phyloP scores from a whole-genome alignment of 352 stramenopile species.

The Blastocystis sp. region DNA sequence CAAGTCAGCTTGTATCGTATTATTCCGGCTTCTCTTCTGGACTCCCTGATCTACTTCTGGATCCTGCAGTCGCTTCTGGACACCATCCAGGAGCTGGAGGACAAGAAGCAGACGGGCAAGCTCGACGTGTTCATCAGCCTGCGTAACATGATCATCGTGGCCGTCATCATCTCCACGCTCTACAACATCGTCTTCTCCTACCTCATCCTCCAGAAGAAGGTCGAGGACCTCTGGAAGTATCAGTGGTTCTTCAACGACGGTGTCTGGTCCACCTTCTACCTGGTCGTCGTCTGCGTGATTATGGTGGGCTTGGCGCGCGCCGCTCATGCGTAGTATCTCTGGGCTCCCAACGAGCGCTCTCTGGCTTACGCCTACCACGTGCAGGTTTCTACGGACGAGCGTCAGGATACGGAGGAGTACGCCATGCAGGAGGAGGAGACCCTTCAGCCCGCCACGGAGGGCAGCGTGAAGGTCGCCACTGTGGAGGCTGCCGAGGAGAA shows the following conservation, averaged over 20 bases:
- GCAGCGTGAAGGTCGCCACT: slow-evolving; percentile 40
- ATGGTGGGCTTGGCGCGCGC: slow-evolving; percentile 1
- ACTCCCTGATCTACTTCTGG: slow-evolving; percentile 69
- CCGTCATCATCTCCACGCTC: slow-evolving; percentile 62
- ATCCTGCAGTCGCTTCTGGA: slow-evolving; percentile 61
- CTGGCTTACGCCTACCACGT: slow-evolving; percentile 68
- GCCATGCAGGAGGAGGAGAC: slow-evolving; percentile 67
- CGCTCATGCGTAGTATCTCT: slow-evolving; percentile 59
- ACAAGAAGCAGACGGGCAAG: slow-evolving; percentile 69
- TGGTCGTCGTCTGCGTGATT: slow-evolving; percentile 56
- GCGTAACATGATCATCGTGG: slow-evolving; percentile 68
- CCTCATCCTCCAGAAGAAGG: slow-evolving; percentile 49
- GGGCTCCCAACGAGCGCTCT: slow-evolving; percentile 66
- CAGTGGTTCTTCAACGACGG: slow-evolving; percentile 70
- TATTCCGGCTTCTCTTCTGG: slow-evolving; percentile 61
- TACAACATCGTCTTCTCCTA: slow-evolving; percentile 65
- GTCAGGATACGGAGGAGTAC: slow-evolving; percentile 68
- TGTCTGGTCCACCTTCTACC: slow-evolving; percentile 64
- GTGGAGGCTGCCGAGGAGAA: slow-evolving; percentile 58
- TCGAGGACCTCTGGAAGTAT: slow-evolving; percentile 64
- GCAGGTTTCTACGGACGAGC: slow-evolving; percentile 68
- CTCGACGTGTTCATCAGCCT: slow-evolving; percentile 69
- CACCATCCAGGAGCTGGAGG: slow-evolving; percentile 68
- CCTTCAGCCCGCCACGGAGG: background rate
- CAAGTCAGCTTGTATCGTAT: slow-evolving; percentile 40